These are phyloP conservation scores for Prunus fruticosa DNA, from an alignment of 306 rosid species.

Conservation along the genomic window DNA sequence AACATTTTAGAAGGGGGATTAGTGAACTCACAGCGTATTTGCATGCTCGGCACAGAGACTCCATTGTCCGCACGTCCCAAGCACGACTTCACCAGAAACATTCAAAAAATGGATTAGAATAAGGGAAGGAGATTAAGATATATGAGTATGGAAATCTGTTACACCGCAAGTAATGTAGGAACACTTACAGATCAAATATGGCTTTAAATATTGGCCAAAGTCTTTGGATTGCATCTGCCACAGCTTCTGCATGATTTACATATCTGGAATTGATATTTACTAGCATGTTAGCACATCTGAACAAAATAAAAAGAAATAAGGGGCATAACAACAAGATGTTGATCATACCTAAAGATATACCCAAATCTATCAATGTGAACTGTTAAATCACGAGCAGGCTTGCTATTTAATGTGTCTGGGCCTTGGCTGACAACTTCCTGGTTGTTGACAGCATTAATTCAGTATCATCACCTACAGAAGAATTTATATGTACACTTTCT, in stretches of 20 bases:
- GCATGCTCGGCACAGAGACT: constrained; percentile 98
- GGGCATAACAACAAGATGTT: constrained; percentile 9
- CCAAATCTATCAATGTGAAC: constrained; percentile 95
- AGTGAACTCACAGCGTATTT: constrained; percentile 89
- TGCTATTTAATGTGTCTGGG: constrained; percentile 71
- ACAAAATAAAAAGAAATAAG: constrained; percentile 5
- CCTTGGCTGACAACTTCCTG: constrained; percentile 92
- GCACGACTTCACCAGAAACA: constrained; percentile 71
- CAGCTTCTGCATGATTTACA: constrained; percentile 93
- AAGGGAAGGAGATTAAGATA: constrained; percentile 1
- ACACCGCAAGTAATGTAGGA: constrained; percentile 13
- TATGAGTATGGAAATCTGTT: background rate
- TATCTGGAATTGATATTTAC: constrained; percentile 51
- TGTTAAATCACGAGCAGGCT: constrained; percentile 83
- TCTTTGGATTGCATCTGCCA: constrained; percentile 93
- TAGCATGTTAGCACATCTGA: constrained; percentile 25
- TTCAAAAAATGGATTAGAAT: constrained; percentile 21
- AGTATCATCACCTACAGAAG: constrained; percentile 20
- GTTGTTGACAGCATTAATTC: constrained; percentile 28
- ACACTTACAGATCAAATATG: constrained; percentile 89
- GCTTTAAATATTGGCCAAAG: constrained; percentile 97
- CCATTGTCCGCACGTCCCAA: constrained; percentile 99
- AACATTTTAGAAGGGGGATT: constrained; percentile 16
- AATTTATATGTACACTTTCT: constrained; percentile 5
- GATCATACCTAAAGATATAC: constrained; percentile 84